These are phyloP conservation scores for Epichloe hybrida DNA, from an alignment of 2,329 filamentous ascomycete genomes.

Conservation along the genomic window DNA sequence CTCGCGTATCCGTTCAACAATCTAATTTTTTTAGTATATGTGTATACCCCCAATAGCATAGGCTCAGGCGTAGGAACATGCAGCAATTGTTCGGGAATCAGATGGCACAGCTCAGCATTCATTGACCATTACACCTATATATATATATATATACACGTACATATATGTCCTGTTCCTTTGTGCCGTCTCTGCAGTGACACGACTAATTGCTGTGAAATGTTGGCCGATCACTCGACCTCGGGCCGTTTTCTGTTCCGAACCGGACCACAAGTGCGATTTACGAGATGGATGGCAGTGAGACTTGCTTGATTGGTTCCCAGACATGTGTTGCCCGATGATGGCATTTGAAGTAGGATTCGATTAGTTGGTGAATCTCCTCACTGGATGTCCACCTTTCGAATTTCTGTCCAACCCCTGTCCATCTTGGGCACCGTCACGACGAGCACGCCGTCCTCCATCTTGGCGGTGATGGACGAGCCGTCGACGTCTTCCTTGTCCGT, in stretches of 20 bases:
- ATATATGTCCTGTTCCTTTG: not conserved
- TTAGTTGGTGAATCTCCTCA: conserved; percentile 12
- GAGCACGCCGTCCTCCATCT: conserved; percentile 66
- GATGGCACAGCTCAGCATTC: not conserved
- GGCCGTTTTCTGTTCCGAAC: too few species aligned
- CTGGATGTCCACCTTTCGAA: conserved; percentile 45
- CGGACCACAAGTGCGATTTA: too few species aligned
- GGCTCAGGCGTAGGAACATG: not conserved
- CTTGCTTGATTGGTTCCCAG: too few species aligned
- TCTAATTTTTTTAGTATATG: conserved; percentile 18
- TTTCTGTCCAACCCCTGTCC: conserved; percentile 51
- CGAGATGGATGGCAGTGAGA: too few species aligned
- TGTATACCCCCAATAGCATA: conserved; percentile 3
- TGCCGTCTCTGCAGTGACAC: too few species aligned
- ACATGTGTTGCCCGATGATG: too few species aligned
- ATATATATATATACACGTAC: too few species aligned
- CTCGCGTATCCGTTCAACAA: conserved; percentile 6
- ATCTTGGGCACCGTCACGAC: conserved; percentile 65
- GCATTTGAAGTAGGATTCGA: too few species aligned
- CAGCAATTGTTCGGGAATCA: not conserved
- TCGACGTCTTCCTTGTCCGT: conserved; percentile 47
- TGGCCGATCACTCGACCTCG: too few species aligned
- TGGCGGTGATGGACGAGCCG: conserved; percentile 54
- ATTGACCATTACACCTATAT: too few species aligned
- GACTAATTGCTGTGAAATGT: too few species aligned